These are phyloP conservation scores for Lipomyces yamadae DNA, from an alignment of 805 yeast genomes.

Conservation along the genomic window DNA sequence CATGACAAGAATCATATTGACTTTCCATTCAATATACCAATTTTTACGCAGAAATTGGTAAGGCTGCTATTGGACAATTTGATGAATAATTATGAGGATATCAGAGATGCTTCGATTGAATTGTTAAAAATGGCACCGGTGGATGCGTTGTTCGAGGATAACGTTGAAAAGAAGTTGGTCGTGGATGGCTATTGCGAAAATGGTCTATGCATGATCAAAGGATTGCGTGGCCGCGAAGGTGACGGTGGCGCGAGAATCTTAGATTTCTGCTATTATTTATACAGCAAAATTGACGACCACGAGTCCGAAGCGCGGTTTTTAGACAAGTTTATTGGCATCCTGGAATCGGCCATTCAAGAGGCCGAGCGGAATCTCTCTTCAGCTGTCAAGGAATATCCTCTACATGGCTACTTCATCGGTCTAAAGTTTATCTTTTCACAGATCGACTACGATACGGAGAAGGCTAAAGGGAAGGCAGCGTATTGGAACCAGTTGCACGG, in stretches of 20 bases:
- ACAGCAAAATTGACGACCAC: constrained; percentile 39
- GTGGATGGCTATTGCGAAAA: constrained; percentile 42
- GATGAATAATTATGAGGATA: constrained; percentile 75
- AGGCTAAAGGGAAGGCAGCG: neutral
- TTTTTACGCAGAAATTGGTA: constrained; percentile 51
- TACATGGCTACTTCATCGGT: constrained; percentile 75
- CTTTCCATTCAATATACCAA: constrained; percentile 55
- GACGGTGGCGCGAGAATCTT: constrained; percentile 80
- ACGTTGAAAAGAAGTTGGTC: constrained; percentile 31
- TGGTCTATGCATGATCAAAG: constrained; percentile 42
- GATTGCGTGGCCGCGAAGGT: constrained; percentile 61
- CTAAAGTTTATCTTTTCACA: constrained; percentile 54
- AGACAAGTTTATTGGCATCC: constrained; percentile 43
- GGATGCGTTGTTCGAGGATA: constrained; percentile 39
- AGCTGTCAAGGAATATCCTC: constrained; percentile 56
- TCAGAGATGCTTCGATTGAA: constrained; percentile 58
- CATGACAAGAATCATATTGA: constrained; percentile 53
- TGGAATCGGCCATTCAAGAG: constrained; percentile 47
- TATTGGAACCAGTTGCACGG: constrained; percentile 12
- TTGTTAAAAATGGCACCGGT: constrained; percentile 55
- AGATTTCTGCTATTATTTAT: constrained; percentile 54
- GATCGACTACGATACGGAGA: constrained; percentile 29
- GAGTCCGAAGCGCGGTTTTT: constrained; percentile 43
- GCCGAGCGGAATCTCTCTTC: constrained; percentile 48
- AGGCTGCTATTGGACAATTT: constrained; percentile 64